Base-by-base conservation (phyloP, 345 rosid genomes). In the Pugionium dolabratum region DNA sequence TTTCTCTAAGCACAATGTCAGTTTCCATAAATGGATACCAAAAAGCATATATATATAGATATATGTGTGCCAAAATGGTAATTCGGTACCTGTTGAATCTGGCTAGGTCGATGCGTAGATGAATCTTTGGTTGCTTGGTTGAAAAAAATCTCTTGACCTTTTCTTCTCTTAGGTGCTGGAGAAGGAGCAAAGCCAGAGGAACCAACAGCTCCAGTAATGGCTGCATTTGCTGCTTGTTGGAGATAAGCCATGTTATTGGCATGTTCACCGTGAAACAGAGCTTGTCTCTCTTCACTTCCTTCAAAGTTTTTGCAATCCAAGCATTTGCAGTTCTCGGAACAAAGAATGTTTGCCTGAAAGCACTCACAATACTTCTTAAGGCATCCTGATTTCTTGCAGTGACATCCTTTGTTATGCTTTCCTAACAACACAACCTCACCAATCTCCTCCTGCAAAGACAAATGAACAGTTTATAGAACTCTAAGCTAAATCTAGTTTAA, bases 181-280 rank as follows among this genome's bases (percentile, higher is more conserved):
- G 86, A 73, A 39, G 97, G 83, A 54, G 87, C 83, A 78, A 75
- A 94, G 35, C 97, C 97, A 9, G 99, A 94, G 54, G 97, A 83
- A 45, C 96, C 97, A 74, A 94, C 80, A 59, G 97, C 97, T 66
- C 99, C 99, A 57, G 96, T 90, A 69, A 90, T 93, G 66, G 97
- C 96, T 65, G 99, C 99, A 79, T 93, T 93, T 40, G 99, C 97
- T 48, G 98, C 98, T 78, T 86, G 97, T 81, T 93, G 99, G 75
- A 90, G 85, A 66, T 81, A 90, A 35, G 86, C 80, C 75, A 93
- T 78, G 83, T 85, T 81, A 77, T 85, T 86, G 70, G 94, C 84
- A 76, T 84, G 86, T 65, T 90, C 96, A 40, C 94, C 96, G 57
- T 93, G 97, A 78, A 85, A 93, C 46, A 93, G 82, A 67, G 97